Evolutionary conservation across 176 grass and related monocot genomes (phyloP), one percentile per base, ranked within the genome.

Genomic region (Oryza officinalis): DNA sequence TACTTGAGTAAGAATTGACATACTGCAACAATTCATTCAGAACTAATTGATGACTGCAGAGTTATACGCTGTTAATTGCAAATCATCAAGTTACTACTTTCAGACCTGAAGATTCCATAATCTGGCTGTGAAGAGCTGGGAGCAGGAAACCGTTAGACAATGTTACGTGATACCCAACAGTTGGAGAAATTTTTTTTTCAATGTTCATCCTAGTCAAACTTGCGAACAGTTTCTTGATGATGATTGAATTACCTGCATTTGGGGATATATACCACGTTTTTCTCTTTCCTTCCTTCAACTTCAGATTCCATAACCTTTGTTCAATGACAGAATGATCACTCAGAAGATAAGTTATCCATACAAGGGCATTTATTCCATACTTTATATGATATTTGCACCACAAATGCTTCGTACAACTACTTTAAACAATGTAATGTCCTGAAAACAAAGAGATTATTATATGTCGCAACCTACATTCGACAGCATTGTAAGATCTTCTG

Each of bases 221-320:
- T 63, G 40, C 1, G 0, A 64, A 70, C 0, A 64, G 18, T 52
- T 79, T 35, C 18, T 80, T 18, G 63, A 32, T 83, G 81, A 35
- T 33, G 37, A 75, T 35, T 52, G 81, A 65, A 35, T 85, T 84
- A 99, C 97, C 97, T 99, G 97, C 97, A 99, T 84, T 92, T 96
- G 44, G 93, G 97, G 44, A 99, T 86, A 75, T 94, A 91, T 33
- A 99, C 97, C 78, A 99, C 93, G 80, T 99, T 99, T 71, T 89
- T 96, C 81, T 99, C 97, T 85, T 33, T 92, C 22, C 75, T 92
- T 65, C 93, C 97, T 70, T 99, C 67, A 77, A 89, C 84, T 80
- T 96, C 86, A 28, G 97, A 94, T 92, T 96, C 90, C 91, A 54
- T 99, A 40, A 92, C 97, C 97, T 99, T 83, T 80, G 47, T 75